Conservation (phyloP, 495 filamentous ascomycete species). For the Astrothelium macrocarpum region DNA sequence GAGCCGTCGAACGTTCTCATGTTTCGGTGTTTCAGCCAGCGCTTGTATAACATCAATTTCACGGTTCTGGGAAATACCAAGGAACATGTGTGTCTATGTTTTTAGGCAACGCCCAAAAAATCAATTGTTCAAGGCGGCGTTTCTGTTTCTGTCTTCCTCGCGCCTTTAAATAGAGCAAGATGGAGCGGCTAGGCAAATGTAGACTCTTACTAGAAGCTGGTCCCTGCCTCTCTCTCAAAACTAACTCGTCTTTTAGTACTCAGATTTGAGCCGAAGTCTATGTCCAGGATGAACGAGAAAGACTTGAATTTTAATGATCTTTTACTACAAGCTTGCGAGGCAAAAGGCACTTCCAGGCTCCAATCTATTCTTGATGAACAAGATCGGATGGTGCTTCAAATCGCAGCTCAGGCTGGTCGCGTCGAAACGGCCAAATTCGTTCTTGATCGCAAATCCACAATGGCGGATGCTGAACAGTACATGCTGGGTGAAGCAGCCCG, state of each 20-base stretch:
- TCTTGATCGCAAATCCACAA: neutral
- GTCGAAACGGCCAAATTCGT: neutral
- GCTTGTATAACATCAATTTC: no score
- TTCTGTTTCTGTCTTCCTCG: no score
- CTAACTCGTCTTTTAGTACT: no score
- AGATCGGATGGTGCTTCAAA: neutral
- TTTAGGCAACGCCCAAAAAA: no score
- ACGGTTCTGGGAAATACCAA: no score
- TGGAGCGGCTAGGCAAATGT: neutral
- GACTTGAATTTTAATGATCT: neutral
- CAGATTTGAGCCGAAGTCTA: neutral
- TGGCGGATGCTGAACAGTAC: neutral
- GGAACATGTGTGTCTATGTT: no score
- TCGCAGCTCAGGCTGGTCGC: neutral
- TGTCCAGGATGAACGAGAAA: neutral
- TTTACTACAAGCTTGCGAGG: neutral
- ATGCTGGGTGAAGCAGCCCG: neutral
- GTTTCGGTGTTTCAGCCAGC: no score
- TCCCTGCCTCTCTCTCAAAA: no score
- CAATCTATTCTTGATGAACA: neutral
- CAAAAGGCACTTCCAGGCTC: neutral
- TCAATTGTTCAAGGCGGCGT: no score
- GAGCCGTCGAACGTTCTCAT: no score
- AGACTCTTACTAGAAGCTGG: neutral
- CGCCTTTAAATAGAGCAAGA: no score